Base-by-base conservation (phyloP, 768 basidiomycete genomes). In the Erythrobasidium yunnanense region DNA sequence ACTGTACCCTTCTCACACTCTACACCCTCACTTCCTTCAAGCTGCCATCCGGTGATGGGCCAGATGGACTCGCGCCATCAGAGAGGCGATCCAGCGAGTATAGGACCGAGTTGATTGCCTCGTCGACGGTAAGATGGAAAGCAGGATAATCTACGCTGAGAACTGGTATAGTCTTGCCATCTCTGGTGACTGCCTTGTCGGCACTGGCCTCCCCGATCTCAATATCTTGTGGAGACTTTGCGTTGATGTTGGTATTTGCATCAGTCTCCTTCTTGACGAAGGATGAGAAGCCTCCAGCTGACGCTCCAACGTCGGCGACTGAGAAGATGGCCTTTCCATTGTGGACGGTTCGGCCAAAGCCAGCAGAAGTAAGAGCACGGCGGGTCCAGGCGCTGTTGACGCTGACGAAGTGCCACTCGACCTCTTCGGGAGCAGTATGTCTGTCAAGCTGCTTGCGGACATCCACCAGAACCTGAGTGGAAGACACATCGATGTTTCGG, bases 391-490 rank as follows among this genome's bases (percentile, higher is more conserved):
- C 90, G 1, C 89, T 90, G 60, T 92, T 83, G 34, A 96, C 80
- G 34, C 87, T 84, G 3, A 89, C 86, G 75, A 99, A 99, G 78
- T 97, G 93, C 81, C 95, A 97, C 82, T 90, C 75, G 33, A 79
- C 73, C 22, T 55, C 34, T 25, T 69, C 68, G 32, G 51, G 71
- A n/a, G 70, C 87, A 0, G 85, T 82, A 86, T 88, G 96, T 71
- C 83, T 82, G 74, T 96, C 90, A n/a, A 96, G 81, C 75, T 87
- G 87, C 30, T 78, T 83, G 20, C 91, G 84, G 1, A 89, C 83
- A 75, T 99, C 95, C 65, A 95, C 85, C 49, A 99, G 80, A 33
- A 89, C 83, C 77, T 97, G 95, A 0, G 90, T 81, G 23, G 87
- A 86, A 1, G 95, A 97, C 5, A 88, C 88, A 72, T 99, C 95